Evolutionary conservation across 78 protist species (phyloP).

Genomic region (Paratrimastix pyriformis): DNA sequence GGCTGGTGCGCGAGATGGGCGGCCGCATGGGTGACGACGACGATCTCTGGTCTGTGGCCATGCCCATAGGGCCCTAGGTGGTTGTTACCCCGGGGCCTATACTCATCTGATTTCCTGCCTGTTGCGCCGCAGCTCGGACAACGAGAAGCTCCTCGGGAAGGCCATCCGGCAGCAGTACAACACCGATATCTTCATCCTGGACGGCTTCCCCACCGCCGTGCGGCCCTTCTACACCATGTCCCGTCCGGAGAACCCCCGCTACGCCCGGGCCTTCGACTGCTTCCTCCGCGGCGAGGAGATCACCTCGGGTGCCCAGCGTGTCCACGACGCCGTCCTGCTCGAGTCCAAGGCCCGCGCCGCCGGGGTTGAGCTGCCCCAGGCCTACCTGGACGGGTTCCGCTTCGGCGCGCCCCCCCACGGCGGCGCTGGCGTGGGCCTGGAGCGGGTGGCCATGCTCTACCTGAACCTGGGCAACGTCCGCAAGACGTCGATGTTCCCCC

Average conservation of each 20-base stretch:
- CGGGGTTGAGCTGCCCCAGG: background rate
- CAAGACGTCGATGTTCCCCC: constrained; percentile 88
- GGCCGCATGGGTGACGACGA: constrained; percentile 49
- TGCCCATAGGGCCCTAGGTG: background rate
- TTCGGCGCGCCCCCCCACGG: constrained; percentile 96
- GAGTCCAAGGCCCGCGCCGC: background rate
- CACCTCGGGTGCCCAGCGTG: constrained; percentile 96
- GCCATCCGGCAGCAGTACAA: constrained; percentile 73
- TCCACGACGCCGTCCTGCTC: constrained; percentile 85
- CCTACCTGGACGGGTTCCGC: constrained; percentile 88
- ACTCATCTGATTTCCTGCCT: background rate
- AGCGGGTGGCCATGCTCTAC: constrained; percentile 84
- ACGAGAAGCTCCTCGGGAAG: constrained; percentile 80
- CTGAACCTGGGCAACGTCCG: constrained; percentile 87
- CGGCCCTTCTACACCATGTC: constrained; percentile 99
- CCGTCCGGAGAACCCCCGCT: constrained; percentile 52
- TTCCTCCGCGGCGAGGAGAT: constrained; percentile 97
- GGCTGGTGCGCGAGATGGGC: constrained; percentile 53
- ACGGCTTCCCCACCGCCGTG: constrained; percentile 36
- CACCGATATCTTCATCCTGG: constrained; percentile 89
- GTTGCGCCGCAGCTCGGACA: constrained; percentile 32
- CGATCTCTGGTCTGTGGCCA: constrained; percentile 29
- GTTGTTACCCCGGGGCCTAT: background rate
- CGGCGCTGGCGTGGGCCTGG: constrained; percentile 95
- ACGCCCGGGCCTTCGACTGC: constrained; percentile 92